Base-by-base conservation (phyloP, 148 eudicot species). In the Camellia lanceoleosa region DNA sequence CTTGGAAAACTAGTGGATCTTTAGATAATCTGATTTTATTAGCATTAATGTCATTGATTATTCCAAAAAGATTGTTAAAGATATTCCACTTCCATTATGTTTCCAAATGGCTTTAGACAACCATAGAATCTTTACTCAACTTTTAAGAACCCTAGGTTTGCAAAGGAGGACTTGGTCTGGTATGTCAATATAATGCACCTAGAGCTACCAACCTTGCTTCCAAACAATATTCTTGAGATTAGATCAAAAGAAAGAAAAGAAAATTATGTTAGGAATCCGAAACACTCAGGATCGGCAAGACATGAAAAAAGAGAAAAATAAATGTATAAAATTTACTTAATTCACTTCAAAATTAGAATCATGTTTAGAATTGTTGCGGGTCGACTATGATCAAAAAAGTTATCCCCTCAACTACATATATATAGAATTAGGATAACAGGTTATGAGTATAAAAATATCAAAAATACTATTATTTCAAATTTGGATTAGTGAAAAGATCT, bases 201-300 rank as follows among this genome's bases (percentile, higher is more conserved):
- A 71, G n/a, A 75, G 51, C 51, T n/a, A 42, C 67, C 49, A 58
- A 75, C 16, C 66, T 43, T 75, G 78, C 67, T 75, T 76, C 38
- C 5, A 61, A 61, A 19, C 43, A 0, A 60, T 63, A n/a, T 51
- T 54, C 52, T 3, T 23, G 75, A 72, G 43, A 72, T 19, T 30
- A 52, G 20, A 30, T 52, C 23, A 7, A 69, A 8, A 44, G 19
- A 44, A 67, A 41, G 71, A 9, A 38, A 14, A 41, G 30, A 15
- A 41, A 41, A 67, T 9, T 14, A 3, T 63, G 20, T 0, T 65
- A 38, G 10, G 10, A 20, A 65, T 15, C 68, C 68, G 1, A 30
- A 30, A 30, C 38, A 30, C 38, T 30, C 1, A 1, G 38, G 38
- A 30, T 30, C 38, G 38, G 38, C 38, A 30, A 30, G 38, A 30